Conservation (phyloP, 345 rosid species). For the Moricandia arvensis region DNA sequence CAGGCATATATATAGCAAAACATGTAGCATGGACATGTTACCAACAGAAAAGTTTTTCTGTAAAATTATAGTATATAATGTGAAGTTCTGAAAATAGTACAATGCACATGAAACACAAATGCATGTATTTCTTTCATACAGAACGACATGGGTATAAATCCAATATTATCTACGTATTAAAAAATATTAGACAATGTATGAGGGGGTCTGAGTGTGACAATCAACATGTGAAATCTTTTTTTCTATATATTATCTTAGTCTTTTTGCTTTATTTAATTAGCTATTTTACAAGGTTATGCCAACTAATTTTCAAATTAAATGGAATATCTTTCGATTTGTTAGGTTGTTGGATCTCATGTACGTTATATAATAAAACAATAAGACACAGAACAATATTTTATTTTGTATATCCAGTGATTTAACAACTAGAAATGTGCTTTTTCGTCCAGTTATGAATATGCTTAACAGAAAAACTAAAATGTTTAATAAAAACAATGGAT, state of each 20-base stretch:
- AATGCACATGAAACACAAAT: slow-evolving; percentile 18
- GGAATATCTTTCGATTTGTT: slow-evolving; percentile 27
- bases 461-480: neutral
- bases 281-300: slow-evolving; percentile 30
- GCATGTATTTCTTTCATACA: slow-evolving; percentile 21
- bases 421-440: slow-evolving; percentile 9
- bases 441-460: slow-evolving; percentile 8
- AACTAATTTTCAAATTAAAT: slow-evolving; percentile 32
- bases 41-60: neutral
- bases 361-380: neutral
- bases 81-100: neutral
- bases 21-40: neutral
- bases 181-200: slow-evolving; percentile 4
- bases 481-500: neutral
- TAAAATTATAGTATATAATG: neutral
- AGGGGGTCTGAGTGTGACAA: slow-evolving; percentile 12
- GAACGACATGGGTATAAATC: slow-evolving; percentile 24
- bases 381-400: neutral
- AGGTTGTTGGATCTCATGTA: slow-evolving; percentile 33
- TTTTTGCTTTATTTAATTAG: slow-evolving; percentile 4
- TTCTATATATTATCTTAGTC: neutral
- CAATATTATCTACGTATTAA: slow-evolving; percentile 12
- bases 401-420: neutral
- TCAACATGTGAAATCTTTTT: slow-evolving; percentile 35
- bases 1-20: neutral